A percentile compares a stretch with the other conserved stretches of the same genome.
These are phyloP conservation scores for Stellera chamaejasme DNA, from an alignment of 345 rosid species.

Conservation along the genomic window DNA sequence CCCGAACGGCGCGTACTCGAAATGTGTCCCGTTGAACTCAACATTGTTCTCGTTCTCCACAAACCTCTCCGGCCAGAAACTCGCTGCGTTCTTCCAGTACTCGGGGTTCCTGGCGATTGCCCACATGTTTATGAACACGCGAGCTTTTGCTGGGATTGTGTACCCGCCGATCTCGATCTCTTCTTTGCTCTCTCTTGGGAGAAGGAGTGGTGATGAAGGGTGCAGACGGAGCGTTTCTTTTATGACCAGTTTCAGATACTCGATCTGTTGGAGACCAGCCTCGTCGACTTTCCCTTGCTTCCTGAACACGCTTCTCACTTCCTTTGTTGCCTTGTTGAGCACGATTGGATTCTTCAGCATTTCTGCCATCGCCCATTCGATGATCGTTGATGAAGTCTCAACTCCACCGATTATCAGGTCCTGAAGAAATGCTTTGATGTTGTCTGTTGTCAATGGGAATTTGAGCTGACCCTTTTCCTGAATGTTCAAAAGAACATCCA, in stretches of 20 bases:
- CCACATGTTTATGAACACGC: conserved; percentile 29
- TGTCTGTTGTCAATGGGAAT: conserved; percentile 8
- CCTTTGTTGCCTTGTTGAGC: conserved; percentile 16
- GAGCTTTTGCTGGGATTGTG: conserved; percentile 14
- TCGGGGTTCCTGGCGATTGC: conserved; percentile 25
- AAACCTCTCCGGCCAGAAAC: conserved; percentile 24
- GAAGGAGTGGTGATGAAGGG: conserved; percentile 15
- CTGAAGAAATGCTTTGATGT: conserved; percentile 26
- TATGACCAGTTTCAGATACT: conserved; percentile 13
- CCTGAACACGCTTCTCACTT: conserved; percentile 16
- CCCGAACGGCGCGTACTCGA: conserved; percentile 22
- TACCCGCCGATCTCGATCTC: conserved; percentile 14
- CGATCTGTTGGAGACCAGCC: conserved; percentile 10
- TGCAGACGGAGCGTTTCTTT: conserved; percentile 24
- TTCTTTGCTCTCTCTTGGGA: conserved; percentile 19
- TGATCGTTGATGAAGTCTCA: conserved; percentile 19
- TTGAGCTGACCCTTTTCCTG: conserved; percentile 1
- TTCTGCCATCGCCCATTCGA: conserved; percentile 27
- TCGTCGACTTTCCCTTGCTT: conserved; percentile 17
- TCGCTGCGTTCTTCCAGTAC: conserved; percentile 26
- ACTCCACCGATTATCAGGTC: conserved; percentile 5
- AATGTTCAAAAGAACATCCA: conserved; percentile 18
- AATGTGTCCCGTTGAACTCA: conserved; percentile 15
- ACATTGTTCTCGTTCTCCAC: background rate
- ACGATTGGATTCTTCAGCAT: conserved; percentile 18